Conservation (phyloP, 1,284 basidiomycete species). For the Mixia osmundae region DNA sequence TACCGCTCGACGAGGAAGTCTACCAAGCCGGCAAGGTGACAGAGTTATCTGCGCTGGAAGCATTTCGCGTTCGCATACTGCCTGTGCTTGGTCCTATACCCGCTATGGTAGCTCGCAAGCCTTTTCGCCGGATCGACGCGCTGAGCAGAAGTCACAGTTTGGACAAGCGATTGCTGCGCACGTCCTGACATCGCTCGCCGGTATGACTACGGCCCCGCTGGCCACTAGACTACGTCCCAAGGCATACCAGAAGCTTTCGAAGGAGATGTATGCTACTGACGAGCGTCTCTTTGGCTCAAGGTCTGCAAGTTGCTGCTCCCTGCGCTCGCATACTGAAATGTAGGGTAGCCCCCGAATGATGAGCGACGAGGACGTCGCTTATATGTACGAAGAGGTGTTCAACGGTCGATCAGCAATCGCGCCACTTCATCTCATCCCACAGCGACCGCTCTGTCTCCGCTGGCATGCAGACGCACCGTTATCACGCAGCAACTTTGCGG, state of each 20-base stretch:
- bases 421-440: conserved; percentile 47
- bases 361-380: conserved; percentile 51
- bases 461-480: conserved; percentile 49
- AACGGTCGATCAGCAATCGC: conserved; percentile 41
- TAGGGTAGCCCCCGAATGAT: conserved; percentile 30
- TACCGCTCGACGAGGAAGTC: conserved; percentile 79
- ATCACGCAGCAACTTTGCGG: conserved; percentile 48
- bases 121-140: background rate
- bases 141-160: conserved; percentile 39
- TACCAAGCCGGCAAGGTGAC: conserved; percentile 71
- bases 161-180: conserved; percentile 70
- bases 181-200: conserved; percentile 57
- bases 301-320: background rate
- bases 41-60: conserved; percentile 74
- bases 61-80: conserved; percentile 74
- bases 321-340: background rate
- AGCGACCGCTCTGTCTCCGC: conserved; percentile 43
- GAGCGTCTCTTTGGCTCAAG: background rate
- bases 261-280: conserved; percentile 35
- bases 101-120: conserved; percentile 8
- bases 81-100: conserved; percentile 44
- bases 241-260: conserved; percentile 54
- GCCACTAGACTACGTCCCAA: conserved; percentile 43
- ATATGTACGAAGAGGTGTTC: conserved; percentile 60
- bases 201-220: conserved; percentile 52